phyloP scores from a whole-genome alignment of 768 basidiomycete genomes.

The Stropharia rugosoannulata region DNA sequence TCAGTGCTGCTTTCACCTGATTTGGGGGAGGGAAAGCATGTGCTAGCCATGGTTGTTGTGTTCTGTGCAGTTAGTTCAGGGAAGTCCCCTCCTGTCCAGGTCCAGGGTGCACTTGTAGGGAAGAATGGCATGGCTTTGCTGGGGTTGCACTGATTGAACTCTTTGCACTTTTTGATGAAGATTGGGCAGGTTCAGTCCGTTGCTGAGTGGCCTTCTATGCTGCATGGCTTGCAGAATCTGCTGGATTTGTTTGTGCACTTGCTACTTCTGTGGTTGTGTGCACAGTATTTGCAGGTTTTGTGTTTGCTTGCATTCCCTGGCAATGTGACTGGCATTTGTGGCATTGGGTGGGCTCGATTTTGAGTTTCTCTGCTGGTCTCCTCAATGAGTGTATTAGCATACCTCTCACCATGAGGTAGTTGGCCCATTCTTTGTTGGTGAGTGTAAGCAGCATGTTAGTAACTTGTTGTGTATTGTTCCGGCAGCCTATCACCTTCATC shows the following conservation, averaged over 20 bases:
- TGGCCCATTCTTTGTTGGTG: background rate
- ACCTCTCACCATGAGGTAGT: background rate
- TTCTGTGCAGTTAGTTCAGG: no score
- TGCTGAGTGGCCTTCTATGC: background rate
- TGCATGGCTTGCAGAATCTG: background rate
- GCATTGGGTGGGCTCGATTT: background rate
- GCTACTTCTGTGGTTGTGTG: background rate
- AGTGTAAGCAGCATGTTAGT: background rate
- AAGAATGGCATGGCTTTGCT: constrained; percentile 1
- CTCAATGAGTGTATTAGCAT: background rate
- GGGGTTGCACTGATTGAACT: background rate
- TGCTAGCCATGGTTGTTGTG: no score
- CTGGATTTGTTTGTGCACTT: background rate
- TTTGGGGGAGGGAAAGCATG: no score
- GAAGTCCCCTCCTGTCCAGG: background rate
- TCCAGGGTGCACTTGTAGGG: constrained; percentile 17
- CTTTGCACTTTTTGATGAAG: background rate
- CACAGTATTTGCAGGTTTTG: background rate
- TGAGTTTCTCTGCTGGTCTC: background rate
- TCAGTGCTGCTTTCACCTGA: no score
- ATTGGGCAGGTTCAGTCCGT: background rate
- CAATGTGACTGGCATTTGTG: background rate
- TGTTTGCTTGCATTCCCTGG: background rate
- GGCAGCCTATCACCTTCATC: background rate
- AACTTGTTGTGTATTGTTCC: background rate